Evolutionary conservation across 2,329 filamentous ascomycete species (phyloP).

Genomic region (Claviceps digitariae): DNA sequence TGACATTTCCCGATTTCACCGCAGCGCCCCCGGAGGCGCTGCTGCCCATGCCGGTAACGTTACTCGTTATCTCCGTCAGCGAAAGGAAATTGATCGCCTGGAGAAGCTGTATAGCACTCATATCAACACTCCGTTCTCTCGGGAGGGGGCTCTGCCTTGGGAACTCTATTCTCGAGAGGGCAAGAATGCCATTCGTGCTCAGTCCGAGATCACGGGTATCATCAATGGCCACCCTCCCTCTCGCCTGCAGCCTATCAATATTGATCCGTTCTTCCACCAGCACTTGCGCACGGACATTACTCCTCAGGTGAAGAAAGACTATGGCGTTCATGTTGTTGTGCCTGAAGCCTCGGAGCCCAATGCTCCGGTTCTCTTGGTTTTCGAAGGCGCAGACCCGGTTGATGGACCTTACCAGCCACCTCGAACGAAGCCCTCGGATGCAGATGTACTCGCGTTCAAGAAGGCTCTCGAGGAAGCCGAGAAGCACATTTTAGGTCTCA

Average conservation of each 20-base stretch:
- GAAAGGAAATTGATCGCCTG: conserved; percentile 67
- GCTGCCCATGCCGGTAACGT: conserved; percentile 72
- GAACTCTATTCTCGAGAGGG: conserved; percentile 77
- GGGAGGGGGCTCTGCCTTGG: conserved; percentile 63
- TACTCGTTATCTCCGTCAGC: conserved; percentile 75
- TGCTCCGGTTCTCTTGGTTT: conserved; percentile 57
- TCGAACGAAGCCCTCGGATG: conserved; percentile 35
- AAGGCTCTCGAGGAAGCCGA: conserved; percentile 41
- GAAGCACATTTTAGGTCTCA: conserved; percentile 42
- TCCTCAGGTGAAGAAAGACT: conserved; percentile 49
- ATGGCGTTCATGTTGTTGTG: conserved; percentile 60
- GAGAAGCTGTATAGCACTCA: conserved; percentile 72
- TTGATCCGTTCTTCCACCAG: conserved; percentile 70
- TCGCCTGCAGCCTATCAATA: conserved; percentile 50
- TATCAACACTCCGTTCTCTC: conserved; percentile 64
- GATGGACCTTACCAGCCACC: conserved; percentile 38
- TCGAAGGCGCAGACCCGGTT: conserved; percentile 46
- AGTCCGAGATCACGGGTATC: conserved; percentile 60
- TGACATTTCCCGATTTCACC: conserved; percentile 70
- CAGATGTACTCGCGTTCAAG: conserved; percentile 40
- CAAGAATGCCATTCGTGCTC: conserved; percentile 67
- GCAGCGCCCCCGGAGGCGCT: conserved; percentile 56
- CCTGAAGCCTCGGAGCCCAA: conserved; percentile 48
- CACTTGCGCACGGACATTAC: conserved; percentile 54
- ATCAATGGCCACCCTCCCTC: conserved; percentile 62